Evolutionary conservation across 2,329 filamentous ascomycete species (phyloP).

Genomic region (Colletotrichum sublineola): DNA sequence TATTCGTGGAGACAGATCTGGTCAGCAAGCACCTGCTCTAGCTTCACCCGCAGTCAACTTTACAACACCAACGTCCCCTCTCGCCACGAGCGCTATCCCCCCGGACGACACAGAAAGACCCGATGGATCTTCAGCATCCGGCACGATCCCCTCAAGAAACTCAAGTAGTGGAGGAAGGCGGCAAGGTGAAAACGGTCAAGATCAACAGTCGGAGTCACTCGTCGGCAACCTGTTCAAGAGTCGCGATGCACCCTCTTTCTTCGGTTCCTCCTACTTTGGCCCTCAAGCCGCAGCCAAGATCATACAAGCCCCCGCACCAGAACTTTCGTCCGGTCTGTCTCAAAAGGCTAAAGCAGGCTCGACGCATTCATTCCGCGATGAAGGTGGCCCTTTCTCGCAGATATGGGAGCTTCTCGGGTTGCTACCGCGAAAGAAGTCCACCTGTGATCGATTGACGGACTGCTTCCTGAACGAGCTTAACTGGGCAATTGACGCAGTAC

Average conservation of each 20-base stretch:
- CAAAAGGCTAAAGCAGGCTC: conserved; percentile 43
- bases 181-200: conserved; percentile 26
- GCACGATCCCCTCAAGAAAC: conserved; percentile 11
- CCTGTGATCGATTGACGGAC: conserved; percentile 52
- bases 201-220: conserved; percentile 27
- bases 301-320: conserved; percentile 46
- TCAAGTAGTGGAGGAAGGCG: conserved; percentile 24
- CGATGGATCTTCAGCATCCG: conserved; percentile 4
- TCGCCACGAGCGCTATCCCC: neutral
- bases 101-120: neutral
- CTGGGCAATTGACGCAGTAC: conserved; percentile 53
- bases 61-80: conserved; percentile 12
- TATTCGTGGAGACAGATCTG: neutral
- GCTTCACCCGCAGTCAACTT: conserved; percentile 10
- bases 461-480: conserved; percentile 54
- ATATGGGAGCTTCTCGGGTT: conserved; percentile 57
- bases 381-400: conserved; percentile 49
- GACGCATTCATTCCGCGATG: conserved; percentile 35
- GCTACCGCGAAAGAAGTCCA: conserved; percentile 53
- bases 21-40: neutral
- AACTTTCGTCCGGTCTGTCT: conserved; percentile 45
- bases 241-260: conserved; percentile 49
- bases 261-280: conserved; percentile 51
- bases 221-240: conserved; percentile 50
- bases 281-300: conserved; percentile 50